Evolutionary conservation across 768 basidiomycete genomes (phyloP).

Genomic region (Rhodotorula diobovata): DNA sequence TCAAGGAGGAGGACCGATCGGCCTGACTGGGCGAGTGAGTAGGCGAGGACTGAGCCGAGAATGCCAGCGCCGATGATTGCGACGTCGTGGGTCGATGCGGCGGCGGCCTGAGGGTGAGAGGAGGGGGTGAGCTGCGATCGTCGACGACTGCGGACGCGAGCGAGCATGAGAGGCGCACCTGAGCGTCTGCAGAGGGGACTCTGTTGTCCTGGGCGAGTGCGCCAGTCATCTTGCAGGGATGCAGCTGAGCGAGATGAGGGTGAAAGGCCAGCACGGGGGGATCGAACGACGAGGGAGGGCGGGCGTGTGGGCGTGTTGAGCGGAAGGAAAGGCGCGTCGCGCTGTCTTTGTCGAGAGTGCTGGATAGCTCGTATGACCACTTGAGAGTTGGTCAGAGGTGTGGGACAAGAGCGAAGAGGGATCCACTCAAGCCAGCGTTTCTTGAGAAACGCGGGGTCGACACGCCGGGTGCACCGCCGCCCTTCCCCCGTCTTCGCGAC

Average conservation of each 20-base stretch:
- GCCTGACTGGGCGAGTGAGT: slow-evolving; percentile 63
- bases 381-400: too few relatives aligned
- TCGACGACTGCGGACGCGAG: background rate
- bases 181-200: slow-evolving; percentile 9
- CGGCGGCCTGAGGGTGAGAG: slow-evolving; percentile 7
- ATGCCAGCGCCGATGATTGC: slow-evolving; percentile 89
- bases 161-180: background rate
- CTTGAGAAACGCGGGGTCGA: too few relatives aligned
- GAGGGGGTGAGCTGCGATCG: background rate
- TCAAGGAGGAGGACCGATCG: slow-evolving; percentile 80
- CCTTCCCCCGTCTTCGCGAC: background rate
- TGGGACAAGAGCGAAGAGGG: too few relatives aligned
- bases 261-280: background rate
- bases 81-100: slow-evolving; percentile 45
- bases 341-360: too few relatives aligned
- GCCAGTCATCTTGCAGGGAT: background rate
- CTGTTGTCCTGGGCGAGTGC: background rate
- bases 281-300: background rate
- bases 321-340: too few relatives aligned
- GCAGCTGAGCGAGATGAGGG: background rate
- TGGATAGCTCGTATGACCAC: too few relatives aligned
- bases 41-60: slow-evolving; percentile 80
- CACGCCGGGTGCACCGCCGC: background rate
- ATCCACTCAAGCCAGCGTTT: too few relatives aligned
- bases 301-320: background rate